Base-by-base conservation (phyloP, 495 filamentous ascomycete species). In the Xylaria flabelliformis region DNA sequence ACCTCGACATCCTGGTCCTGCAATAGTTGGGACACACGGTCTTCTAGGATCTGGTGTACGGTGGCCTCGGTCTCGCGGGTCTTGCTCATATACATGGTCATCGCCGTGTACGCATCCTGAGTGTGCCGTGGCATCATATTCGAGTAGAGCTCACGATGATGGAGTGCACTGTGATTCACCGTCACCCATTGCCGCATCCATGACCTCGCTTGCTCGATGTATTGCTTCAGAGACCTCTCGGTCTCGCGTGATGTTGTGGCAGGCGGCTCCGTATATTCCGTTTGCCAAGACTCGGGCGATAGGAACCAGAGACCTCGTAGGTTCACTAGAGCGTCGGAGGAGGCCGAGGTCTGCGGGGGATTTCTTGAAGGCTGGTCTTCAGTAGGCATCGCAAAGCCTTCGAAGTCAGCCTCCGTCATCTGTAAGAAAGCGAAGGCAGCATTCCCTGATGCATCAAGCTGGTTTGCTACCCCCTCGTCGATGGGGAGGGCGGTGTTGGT, bases 101-200 rank as follows among this genome's bases (percentile, higher is more conserved):
- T 58, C 0, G 76, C 71, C 13, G 76, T 70, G 62, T 73, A 75
- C 26, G 75, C 76, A 46, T 76, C 74, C n/a, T 78, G 73, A 8
- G 74, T 69, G 56, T 66, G 68, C 44, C 75, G 75, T 36, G 77
- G 77, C 71, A 78, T 74, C 36, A 66, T 56, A 41, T 46, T 64
- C 26, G 64, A 56, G 64, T 78, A 72, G 4, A 78, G 67, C 29
- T 75, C 55, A 1, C 69, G 50, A 53, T 77, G 77, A 46, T 75
- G 73, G 32, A 78, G 62, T 29, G 77, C 73, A 32, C 74, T 73
- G 48, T 72, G 56, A 17, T 73, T 75, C 3, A 72, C 63, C n/a
- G 73, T 75, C 64, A 74, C 75, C 77, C 77, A 78, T 21, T 72
- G 75, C 26, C 62, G 69, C 61, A 75, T 66, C 73, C 75, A 77